Evolutionary conservation across 2,329 filamentous ascomycete genomes (phyloP).

Genomic region (Arthrinium puccinioides): DNA sequence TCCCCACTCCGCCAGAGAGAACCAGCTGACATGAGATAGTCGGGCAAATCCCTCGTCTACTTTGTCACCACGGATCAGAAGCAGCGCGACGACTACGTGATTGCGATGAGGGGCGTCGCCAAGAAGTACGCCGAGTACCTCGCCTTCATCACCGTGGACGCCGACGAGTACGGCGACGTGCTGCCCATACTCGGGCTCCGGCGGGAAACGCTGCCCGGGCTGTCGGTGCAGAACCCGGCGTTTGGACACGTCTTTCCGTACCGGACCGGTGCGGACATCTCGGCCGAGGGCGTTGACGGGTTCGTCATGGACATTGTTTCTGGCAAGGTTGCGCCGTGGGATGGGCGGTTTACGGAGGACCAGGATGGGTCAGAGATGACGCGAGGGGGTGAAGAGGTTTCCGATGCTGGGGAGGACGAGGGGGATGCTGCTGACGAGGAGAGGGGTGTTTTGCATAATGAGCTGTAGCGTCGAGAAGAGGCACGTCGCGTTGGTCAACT

Average conservation of each 20-base stretch:
- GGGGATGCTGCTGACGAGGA: too few species aligned
- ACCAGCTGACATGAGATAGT: too few species aligned
- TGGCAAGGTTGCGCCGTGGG: constrained; percentile 33
- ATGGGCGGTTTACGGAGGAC: too few species aligned
- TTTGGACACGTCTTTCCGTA: constrained; percentile 37
- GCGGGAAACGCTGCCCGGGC: constrained; percentile 18
- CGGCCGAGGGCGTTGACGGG: constrained; percentile 26
- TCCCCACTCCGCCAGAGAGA: too few species aligned
- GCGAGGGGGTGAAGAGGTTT: too few species aligned
- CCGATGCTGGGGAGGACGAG: too few species aligned
- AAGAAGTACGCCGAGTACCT: constrained; percentile 39
- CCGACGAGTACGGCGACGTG: constrained; percentile 37
- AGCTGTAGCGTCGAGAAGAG: constrained; percentile 11
- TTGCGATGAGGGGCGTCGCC: constrained; percentile 30
- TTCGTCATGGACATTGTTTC: constrained; percentile 38
- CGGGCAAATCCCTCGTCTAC: constrained; percentile 30
- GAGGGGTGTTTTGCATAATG: constrained; percentile 11
- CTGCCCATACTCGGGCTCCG: constrained; percentile 29
- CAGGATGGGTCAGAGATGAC: too few species aligned
- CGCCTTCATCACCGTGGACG: constrained; percentile 39
- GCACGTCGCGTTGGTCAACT: too few species aligned
- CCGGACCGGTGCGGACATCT: constrained; percentile 17
- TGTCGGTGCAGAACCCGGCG: constrained; percentile 37
- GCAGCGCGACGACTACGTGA: constrained; percentile 27
- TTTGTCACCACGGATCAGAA: constrained; percentile 23